phyloP scores from a whole-genome alignment of 495 filamentous ascomycete genomes.

The Lentithecium fluviatile region DNA sequence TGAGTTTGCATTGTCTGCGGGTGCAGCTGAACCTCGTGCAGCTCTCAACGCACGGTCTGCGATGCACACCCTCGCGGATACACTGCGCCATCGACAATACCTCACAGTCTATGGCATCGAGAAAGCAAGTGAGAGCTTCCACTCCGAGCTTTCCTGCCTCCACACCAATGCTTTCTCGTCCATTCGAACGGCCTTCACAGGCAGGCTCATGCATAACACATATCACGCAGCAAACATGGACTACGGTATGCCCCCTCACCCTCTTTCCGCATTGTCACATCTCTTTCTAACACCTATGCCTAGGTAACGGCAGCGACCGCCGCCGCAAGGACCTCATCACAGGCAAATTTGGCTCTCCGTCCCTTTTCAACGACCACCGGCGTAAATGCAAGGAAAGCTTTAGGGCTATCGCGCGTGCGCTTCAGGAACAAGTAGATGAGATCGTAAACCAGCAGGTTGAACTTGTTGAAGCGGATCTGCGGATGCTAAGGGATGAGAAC shows the following conservation, averaged over 20 bases:
- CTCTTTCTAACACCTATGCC: not conserved
- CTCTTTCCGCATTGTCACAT: not conserved
- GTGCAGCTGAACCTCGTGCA: not conserved
- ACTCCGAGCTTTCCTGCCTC: slow-evolving; percentile 18
- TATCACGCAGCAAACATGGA: not conserved
- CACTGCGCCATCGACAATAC: slow-evolving; percentile 1
- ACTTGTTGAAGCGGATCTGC: slow-evolving; percentile 35
- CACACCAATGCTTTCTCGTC: slow-evolving; percentile 40
- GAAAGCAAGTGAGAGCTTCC: not conserved
- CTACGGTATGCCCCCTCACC: slow-evolving; percentile 4
- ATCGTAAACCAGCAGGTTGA: slow-evolving; percentile 30
- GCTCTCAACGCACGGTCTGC: not conserved
- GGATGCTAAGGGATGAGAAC: slow-evolving; percentile 42
- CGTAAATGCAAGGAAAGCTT: slow-evolving; percentile 32
- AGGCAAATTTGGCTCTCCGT: slow-evolving; percentile 14
- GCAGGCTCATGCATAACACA: slow-evolving; percentile 39
- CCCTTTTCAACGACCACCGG: slow-evolving; percentile 36
- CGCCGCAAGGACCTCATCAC: slow-evolving; percentile 42
- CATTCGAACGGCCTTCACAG: slow-evolving; percentile 43
- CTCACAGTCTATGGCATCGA: slow-evolving; percentile 9
- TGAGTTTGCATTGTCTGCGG: not conserved
- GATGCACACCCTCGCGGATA: not conserved
- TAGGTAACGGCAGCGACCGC: slow-evolving; percentile 39
- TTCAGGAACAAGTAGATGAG: slow-evolving; percentile 33
- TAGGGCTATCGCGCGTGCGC: slow-evolving; percentile 12